These are phyloP conservation scores for Populus hybrid DNA, from an alignment of 441 rosid genomes.

Conservation along the genomic window DNA sequence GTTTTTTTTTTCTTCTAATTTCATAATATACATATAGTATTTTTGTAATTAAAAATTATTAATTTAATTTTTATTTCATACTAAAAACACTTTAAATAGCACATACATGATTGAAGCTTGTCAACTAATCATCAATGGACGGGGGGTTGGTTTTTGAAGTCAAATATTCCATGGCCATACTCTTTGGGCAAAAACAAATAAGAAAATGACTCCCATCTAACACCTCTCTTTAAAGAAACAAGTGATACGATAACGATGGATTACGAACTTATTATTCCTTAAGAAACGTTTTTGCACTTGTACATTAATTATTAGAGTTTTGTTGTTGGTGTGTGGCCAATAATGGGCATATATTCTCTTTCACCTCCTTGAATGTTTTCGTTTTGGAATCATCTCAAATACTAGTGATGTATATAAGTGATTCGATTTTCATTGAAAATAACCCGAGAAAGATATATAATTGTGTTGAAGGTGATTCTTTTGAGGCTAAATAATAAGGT, in stretches of 20 bases:
- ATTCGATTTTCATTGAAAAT: background rate
- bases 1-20: background rate
- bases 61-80: too few relatives aligned
- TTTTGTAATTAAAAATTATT: too few relatives aligned
- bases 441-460: background rate
- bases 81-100: too few relatives aligned
- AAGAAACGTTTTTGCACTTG: background rate
- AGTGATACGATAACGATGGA: conserved; percentile 5
- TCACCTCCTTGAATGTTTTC: background rate
- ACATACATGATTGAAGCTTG: background rate
- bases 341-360: background rate
- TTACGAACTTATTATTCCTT: background rate
- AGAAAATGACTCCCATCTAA: background rate
- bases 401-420: background rate
- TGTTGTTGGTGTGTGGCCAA: background rate
- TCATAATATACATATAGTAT: background rate
- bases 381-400: background rate
- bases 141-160: background rate
- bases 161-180: background rate
- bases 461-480: background rate
- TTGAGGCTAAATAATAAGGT: background rate
- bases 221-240: background rate
- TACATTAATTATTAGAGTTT: background rate
- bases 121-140: background rate
- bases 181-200: background rate